These are phyloP conservation scores for Laguncularia racemosa DNA, from an alignment of 345 rosid species.

Conservation along the genomic window DNA sequence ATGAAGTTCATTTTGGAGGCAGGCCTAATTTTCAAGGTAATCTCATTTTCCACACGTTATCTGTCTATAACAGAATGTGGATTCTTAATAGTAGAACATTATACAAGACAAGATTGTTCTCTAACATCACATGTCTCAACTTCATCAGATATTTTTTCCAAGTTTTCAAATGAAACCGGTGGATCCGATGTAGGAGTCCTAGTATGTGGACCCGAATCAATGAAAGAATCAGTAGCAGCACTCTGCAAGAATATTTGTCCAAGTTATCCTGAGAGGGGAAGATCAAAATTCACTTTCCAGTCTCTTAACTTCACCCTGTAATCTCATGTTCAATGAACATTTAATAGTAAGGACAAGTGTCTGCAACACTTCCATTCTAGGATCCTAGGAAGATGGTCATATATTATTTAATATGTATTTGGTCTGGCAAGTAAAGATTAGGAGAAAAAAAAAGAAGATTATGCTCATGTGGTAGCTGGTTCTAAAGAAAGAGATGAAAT, in stretches of 20 bases:
- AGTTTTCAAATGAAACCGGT: slow-evolving; percentile 33
- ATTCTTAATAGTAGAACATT: background rate
- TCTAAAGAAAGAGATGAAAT: too few relatives aligned
- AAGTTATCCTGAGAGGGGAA: slow-evolving; percentile 18
- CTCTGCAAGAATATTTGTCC: slow-evolving; percentile 27
- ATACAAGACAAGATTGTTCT: background rate
- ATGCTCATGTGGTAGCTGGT: too few relatives aligned
- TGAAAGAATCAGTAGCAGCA: slow-evolving; percentile 63
- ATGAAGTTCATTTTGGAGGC: slow-evolving; percentile 53
- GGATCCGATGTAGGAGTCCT: slow-evolving; percentile 53
- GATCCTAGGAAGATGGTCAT: too few relatives aligned
- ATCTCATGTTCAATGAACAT: background rate
- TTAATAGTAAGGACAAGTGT: too few relatives aligned
- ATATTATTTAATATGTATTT: too few relatives aligned
- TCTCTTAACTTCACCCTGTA: slow-evolving; percentile 55
- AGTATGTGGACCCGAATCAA: slow-evolving; percentile 76
- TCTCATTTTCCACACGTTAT: background rate
- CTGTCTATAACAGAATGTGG: background rate
- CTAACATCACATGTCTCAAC: background rate
- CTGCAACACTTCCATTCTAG: too few relatives aligned
- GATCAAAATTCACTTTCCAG: slow-evolving; percentile 40
- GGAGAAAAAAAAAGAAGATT: too few relatives aligned
- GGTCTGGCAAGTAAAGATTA: too few relatives aligned
- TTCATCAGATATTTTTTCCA: slow-evolving; percentile 41
- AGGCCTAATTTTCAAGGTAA: slow-evolving; percentile 78